Evolutionary conservation across 2,329 filamentous ascomycete species (phyloP).

Genomic region (Penicillium brevicompactum): DNA sequence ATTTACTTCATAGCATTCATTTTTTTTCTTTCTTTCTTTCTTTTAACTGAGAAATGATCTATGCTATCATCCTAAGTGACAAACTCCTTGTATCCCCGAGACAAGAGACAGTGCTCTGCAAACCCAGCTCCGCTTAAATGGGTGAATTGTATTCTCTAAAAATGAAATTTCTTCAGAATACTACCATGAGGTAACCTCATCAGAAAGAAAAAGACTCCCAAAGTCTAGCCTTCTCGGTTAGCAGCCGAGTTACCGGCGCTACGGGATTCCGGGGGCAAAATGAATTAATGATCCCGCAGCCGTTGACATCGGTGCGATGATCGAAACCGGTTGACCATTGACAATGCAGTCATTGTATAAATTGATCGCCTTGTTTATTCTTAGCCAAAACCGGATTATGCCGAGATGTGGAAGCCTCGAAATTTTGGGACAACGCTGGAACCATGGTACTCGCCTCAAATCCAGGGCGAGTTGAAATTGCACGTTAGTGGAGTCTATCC

Average conservation of each 20-base stretch:
- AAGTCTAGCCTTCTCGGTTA: not conserved
- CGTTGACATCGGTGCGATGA: not conserved
- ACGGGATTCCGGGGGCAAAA: not conserved
- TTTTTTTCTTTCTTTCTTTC: not conserved
- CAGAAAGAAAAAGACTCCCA: not conserved
- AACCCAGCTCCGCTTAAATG: not conserved
- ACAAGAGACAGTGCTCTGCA: no score
- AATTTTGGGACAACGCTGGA: not conserved
- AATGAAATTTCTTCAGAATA: not conserved
- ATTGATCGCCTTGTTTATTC: not conserved
- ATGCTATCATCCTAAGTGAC: not conserved
- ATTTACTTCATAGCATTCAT: not conserved
- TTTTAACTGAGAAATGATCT: not conserved
- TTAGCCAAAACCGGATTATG: not conserved
- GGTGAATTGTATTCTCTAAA: not conserved
- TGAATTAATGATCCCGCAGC: not conserved
- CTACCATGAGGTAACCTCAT: not conserved
- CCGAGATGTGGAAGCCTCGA: not conserved
- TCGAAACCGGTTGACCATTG: not conserved
- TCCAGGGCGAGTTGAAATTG: not conserved
- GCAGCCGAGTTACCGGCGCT: not conserved
- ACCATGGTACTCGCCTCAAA: not conserved
- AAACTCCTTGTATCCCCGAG: no score
- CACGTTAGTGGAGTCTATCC: not conserved
- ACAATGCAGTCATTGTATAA: not conserved